Base-by-base conservation (phyloP, 139 green algal species). In the Chlamydomonas asymmetrica region DNA sequence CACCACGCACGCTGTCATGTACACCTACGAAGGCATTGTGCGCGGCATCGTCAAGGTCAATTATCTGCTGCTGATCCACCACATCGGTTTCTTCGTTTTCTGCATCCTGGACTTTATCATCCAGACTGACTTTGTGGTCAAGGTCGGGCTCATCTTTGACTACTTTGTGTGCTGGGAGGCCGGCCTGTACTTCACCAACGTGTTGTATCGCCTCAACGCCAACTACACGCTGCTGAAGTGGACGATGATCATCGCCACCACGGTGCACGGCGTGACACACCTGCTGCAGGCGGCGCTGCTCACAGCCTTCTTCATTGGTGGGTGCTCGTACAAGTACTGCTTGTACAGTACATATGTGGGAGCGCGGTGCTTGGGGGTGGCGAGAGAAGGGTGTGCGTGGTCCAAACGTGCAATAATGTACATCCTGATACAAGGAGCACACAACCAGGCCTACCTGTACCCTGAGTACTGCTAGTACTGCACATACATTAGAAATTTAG, bases 221-320 rank as follows among this genome's bases (percentile, higher is more conserved):
- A 69, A 69, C n/a, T 69, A 69, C 63, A 41, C 20, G 37, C n/a
- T 69, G 35, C 63, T 69, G 23, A 69, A 69, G 63, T 69, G 63
- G 63, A 35, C 49, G 13, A 69, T 69, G 63, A 69, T 69, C 23
- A 23, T 69, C 9, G 63, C 32, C 18, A 69, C 63, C 31, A 69
- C 63, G 10, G 16, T 69, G 18, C 63, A 69, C 23, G 63, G 63
- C 63, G 31, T 69, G 32, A 69, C 63, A 20, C 63, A 69, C 63
- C 13, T 69, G 16, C 25, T 69, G n/a, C 63, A 69, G 23, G 63
- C 63, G 16, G 49, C 49, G n/a, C 25, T 69, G 13, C 63, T 69
- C 63, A 69, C 63, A 52, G 63, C 63, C 8, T 69, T 69, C 63
- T 69, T 69, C 63, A 23, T 69, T 8, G 63, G 63, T 69, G 37